Evolutionary conservation across 1,139 yeast genomes (phyloP).

Genomic region (Hanseniaspora gamundiae): DNA sequence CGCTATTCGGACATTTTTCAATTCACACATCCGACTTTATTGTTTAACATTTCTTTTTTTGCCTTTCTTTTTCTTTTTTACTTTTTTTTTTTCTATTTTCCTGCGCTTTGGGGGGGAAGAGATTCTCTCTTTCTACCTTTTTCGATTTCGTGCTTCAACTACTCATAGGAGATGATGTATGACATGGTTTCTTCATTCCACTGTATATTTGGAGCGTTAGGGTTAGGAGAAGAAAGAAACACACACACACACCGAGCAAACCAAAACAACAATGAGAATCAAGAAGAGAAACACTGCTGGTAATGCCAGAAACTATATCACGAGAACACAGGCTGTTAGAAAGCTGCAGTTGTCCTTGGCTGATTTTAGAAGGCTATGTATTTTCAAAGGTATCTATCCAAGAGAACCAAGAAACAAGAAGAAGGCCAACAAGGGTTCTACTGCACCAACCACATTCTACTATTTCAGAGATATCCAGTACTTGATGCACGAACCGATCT

Average conservation of each 20-base stretch:
- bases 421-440: constrained; percentile 95
- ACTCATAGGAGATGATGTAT: too few relatives aligned
- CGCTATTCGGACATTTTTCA: too few relatives aligned
- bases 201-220: too few relatives aligned
- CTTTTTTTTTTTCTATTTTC: not conserved
- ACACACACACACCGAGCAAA: not conserved
- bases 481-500: constrained; percentile 87
- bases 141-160: not conserved
- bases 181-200: too few relatives aligned
- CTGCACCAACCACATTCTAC: constrained; percentile 92
- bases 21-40: too few relatives aligned
- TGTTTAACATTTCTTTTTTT: not conserved
- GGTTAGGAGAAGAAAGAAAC: too few relatives aligned
- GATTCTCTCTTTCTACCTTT: too few relatives aligned
- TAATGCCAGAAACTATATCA: constrained; percentile 83
- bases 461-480: constrained; percentile 91
- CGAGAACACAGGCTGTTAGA: constrained; percentile 91
- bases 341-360: constrained; percentile 88
- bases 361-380: constrained; percentile 96
- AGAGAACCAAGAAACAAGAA: constrained; percentile 93
- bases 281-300: constrained; percentile 81
- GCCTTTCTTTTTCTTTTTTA: not conserved
- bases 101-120: too few relatives aligned
- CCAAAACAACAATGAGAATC: constrained; percentile 26
- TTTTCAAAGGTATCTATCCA: constrained; percentile 92